These are phyloP conservation scores for Elsinoe fawcettii DNA, from an alignment of 2,329 filamentous ascomycete genomes.

Conservation along the genomic window DNA sequence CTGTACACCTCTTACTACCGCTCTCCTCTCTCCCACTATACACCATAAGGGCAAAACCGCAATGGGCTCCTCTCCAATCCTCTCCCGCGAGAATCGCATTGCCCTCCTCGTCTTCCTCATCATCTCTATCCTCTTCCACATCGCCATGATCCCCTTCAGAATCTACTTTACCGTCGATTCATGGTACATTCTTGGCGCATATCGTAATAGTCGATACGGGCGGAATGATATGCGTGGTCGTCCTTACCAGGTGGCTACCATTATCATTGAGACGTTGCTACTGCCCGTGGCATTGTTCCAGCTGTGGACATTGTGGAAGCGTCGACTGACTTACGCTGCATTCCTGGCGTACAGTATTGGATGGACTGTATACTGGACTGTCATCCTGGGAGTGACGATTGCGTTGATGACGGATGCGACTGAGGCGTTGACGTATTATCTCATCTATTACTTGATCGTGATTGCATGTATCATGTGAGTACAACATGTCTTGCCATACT, in stretches of 20 bases:
- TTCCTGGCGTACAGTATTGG: neutral
- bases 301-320: neutral
- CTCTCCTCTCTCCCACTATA: neutral
- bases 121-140: neutral
- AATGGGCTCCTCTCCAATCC: neutral
- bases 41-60: neutral
- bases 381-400: neutral
- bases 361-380: neutral
- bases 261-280: neutral
- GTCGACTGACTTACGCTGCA: neutral
- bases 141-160: neutral
- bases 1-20: neutral
- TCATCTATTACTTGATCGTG: neutral
- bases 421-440: neutral
- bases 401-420: neutral
- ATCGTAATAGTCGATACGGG: neutral
- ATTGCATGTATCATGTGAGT: neutral
- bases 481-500: neutral
- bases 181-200: neutral
- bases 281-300: neutral
- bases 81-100: neutral
- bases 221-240: neutral
- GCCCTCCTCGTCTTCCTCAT: constrained; percentile 9
- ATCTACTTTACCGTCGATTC: constrained; percentile 1
- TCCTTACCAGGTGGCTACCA: neutral